Evolutionary conservation across 2,329 filamentous ascomycete species (phyloP), one percentile per base, ranked within the genome.

Genomic region (Colletotrichum nymphaeae): DNA sequence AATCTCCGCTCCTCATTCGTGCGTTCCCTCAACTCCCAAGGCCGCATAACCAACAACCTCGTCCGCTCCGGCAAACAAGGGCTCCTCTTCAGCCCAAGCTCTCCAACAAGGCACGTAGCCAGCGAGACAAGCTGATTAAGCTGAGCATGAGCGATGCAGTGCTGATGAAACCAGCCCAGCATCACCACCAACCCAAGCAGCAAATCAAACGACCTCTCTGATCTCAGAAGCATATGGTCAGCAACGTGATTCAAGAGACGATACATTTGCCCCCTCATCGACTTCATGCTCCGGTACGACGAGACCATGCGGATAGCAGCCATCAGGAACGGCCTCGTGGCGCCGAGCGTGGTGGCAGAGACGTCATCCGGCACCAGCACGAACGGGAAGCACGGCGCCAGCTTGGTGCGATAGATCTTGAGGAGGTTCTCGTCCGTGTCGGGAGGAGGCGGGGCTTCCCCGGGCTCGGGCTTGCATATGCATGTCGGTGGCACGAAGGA

Each of bases 1-100:
- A 85, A 83, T n/a, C 89, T 83, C 11, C 85, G 82, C 73, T 90
- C 88, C 52, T 90, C 88, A 8, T 87, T 84, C 0, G 85, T 87
- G 4, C 87, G 83, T 2, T 79, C 77, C 26, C 76, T 79, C 0
- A 83, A 81, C 35, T 81, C 76, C 19, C 82, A 81, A 0, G 84
- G 84, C 26, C 84, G 79, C 3, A 84, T 79, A 3, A 86, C 81
- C 78, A 87, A 81, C 9, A 87, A 74, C 32, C 81, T 83, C 0
- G 83, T 84, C 42, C 84, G 82, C 70, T 88, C 86, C 3, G 83
- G 81, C 4, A 83, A 65, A 1, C 79, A 82, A 0, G 86, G 84
- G 4, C 80, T 78, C 7, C 81, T 81, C 57, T 85, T 86, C 14
- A 90, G 77, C 2, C 84, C 85, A 46, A 89, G 77, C 67, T 89